Evolutionary conservation across 169 alveolate species (phyloP), one percentile per base, ranked within the genome.

Genomic region (Babesia caballi): DNA sequence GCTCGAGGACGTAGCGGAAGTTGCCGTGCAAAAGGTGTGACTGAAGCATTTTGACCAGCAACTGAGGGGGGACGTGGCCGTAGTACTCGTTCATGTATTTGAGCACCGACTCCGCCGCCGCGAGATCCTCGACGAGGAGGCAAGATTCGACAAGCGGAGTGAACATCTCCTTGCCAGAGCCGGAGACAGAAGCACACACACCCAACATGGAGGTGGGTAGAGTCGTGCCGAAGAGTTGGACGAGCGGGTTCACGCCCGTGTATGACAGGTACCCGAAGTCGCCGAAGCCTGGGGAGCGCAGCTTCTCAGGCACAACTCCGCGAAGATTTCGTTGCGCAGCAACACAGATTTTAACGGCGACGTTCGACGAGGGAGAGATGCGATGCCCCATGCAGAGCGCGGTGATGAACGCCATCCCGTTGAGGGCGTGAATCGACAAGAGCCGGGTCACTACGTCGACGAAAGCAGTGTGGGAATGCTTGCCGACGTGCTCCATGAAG

Each of bases 141-240:
- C 83, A 78, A 8, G 60, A n/a, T 49, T 78, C 86, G 30, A 78
- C 75, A 21, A 78, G 56, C 14, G 86, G 82, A 33, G 77, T 25
- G 25, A 78, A 78, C 51, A 67, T n/a, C 19, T 78, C 86, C 66
- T 69, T 59, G 4, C 73, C 73, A 12, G 11, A 5, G 49, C 73
- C 58, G 11, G 73, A 63, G 14, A 63, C 73, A 3, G 61, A 46
- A 8, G 73, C 60, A 23, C 73, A 63, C 17, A 36, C 41, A 50
- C 63, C n/a, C 9, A 63, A 50, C 42, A 63, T 2, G 33, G 73
- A 46, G 19, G 38, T 27, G 3, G 73, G 56, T 1, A 54, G 4
- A 42, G 4, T 14, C 15, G 63, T 15, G 21, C 71, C 68, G 35
- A 71, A 0, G 44, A n/a, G 66, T 41, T 54, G 23, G 12, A 74